Conservation (phyloP, 1,284 basidiomycete genomes). For the Papiliotrema laurentii region DNA sequence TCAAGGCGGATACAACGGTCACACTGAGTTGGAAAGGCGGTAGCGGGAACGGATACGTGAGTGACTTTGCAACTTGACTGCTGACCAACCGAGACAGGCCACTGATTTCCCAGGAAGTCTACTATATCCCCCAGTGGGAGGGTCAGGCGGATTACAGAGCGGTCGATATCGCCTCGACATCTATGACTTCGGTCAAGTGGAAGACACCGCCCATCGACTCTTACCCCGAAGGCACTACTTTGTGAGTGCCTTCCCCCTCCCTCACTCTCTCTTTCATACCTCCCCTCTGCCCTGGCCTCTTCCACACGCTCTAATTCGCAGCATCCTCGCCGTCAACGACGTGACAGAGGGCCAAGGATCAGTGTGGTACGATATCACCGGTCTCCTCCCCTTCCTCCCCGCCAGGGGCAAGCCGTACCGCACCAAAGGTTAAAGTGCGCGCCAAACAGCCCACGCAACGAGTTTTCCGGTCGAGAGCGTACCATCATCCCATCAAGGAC, state of each 20-base stretch:
- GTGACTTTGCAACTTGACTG: neutral
- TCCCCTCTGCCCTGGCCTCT: too few species aligned
- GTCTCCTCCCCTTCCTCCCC: constrained; percentile 12
- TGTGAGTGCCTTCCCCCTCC: constrained; percentile 17
- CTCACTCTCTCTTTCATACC: neutral
- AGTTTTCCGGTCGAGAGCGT: too few species aligned
- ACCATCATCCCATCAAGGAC: too few species aligned
- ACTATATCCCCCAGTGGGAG: constrained; percentile 34
- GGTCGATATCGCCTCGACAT: constrained; percentile 21
- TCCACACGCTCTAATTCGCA: constrained; percentile 4
- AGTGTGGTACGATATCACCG: constrained; percentile 32
- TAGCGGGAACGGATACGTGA: constrained; percentile 15
- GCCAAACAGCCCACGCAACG: too few species aligned
- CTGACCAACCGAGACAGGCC: too few species aligned
- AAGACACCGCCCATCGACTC: constrained; percentile 12
- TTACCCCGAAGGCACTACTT: constrained; percentile 26
- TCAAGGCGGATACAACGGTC: constrained; percentile 14
- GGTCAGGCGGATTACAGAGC: constrained; percentile 8
- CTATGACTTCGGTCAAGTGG: constrained; percentile 15
- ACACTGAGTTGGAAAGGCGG: constrained; percentile 28
- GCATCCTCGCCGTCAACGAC: constrained; percentile 32
- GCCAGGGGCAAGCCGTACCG: too few species aligned
- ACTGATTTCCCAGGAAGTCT: constrained; percentile 29
- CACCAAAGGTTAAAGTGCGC: too few species aligned
- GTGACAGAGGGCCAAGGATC: constrained; percentile 10